phyloP scores from a whole-genome alignment of 139 green algal species.

The Gonium pectorale region DNA sequence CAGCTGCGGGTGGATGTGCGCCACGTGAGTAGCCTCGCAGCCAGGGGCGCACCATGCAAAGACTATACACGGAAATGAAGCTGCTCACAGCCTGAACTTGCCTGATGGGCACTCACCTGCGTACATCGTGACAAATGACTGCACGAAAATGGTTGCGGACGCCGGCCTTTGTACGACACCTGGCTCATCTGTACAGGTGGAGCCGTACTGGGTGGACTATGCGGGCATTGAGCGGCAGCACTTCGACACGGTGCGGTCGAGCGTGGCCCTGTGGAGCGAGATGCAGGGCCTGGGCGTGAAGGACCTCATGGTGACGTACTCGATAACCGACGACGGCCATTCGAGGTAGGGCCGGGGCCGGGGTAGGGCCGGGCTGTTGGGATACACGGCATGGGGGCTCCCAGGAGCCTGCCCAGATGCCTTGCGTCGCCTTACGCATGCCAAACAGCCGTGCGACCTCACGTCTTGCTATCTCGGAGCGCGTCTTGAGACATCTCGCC shows the following conservation, averaged over 20 bases:
- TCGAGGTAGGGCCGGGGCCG: neutral
- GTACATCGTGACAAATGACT: too few relatives aligned
- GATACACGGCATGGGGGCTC: neutral
- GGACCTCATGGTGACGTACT: constrained; percentile 3
- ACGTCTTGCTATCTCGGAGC: neutral
- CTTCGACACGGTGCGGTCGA: constrained; percentile 22
- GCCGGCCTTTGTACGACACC: too few relatives aligned
- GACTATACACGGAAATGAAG: too few relatives aligned
- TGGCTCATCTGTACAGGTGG: too few relatives aligned
- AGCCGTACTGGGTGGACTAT: constrained; percentile 9
- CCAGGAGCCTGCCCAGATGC: too few relatives aligned
- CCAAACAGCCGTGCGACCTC: neutral
- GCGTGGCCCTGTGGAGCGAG: neutral
- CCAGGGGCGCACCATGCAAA: too few relatives aligned
- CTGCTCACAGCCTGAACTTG: too few relatives aligned
- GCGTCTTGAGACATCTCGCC: neutral
- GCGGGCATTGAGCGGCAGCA: constrained; percentile 22
- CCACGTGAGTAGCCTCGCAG: too few relatives aligned
- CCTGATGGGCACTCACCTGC: too few relatives aligned
- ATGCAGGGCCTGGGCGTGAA: neutral
- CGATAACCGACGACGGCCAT: neutral
- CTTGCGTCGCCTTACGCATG: neutral
- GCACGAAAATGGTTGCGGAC: too few relatives aligned
- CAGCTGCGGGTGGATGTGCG: neutral
- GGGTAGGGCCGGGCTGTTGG: neutral